Percentiles rank a stretch among this genome's conserved stretches.
Evolutionary conservation across 2,329 filamentous ascomycete genomes (phyloP).

Genomic region (Fusarium decemcellulare): DNA sequence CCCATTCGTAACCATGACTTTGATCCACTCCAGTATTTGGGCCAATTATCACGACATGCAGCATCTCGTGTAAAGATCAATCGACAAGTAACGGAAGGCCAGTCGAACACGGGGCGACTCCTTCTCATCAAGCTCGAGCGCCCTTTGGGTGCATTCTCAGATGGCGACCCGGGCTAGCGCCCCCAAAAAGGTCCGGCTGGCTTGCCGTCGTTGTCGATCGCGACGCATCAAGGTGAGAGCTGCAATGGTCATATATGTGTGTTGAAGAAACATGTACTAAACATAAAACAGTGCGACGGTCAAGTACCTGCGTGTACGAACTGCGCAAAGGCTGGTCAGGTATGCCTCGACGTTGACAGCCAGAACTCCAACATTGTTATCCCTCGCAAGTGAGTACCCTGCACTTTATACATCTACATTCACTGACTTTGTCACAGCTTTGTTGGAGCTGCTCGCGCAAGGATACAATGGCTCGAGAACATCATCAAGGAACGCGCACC

Average conservation of each 20-base stretch:
- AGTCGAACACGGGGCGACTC: neutral
- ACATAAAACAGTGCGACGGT: conserved; percentile 52
- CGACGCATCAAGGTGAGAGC: conserved; percentile 53
- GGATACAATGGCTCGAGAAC: conserved; percentile 32
- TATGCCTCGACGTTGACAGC: conserved; percentile 55
- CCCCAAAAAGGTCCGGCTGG: conserved; percentile 55
- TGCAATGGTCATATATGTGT: neutral
- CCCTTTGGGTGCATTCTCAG: neutral
- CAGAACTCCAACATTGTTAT: conserved; percentile 52
- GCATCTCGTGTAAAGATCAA: too few relatives aligned
- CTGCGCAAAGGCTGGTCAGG: conserved; percentile 52
- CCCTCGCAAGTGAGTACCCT: conserved; percentile 49
- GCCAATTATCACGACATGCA: neutral
- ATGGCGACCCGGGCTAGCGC: conserved; percentile 24
- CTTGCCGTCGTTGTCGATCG: conserved; percentile 54
- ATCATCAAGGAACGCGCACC: conserved; percentile 23
- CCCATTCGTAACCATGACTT: neutral
- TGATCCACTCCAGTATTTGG: neutral
- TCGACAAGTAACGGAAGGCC: neutral
- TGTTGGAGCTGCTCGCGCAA: conserved; percentile 16
- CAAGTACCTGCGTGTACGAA: conserved; percentile 54
- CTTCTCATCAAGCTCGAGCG: neutral
- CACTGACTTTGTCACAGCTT: conserved; percentile 9
- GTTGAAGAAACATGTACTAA: neutral
- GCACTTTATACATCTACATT: neutral